A percentile compares a stretch with the other conserved stretches of the same genome.
Evolutionary conservation across 306 rosid genomes (phyloP).

Genomic region (Dryas drummondii): DNA sequence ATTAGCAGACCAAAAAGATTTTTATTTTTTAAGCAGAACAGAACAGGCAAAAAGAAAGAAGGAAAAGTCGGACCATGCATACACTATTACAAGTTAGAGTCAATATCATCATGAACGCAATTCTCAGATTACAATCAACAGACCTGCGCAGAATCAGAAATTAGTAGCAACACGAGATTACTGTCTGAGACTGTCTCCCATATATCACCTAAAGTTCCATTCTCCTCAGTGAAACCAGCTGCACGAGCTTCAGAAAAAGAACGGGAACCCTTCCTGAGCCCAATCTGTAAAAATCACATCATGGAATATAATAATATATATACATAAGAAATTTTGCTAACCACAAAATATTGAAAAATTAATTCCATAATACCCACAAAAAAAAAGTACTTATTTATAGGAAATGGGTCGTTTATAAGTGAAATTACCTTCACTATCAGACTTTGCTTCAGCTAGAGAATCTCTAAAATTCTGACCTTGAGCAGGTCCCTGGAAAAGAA

Average conservation of each 20-base stretch:
- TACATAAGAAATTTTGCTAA: neutral
- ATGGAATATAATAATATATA: neutral
- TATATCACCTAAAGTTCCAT: constrained; percentile 91
- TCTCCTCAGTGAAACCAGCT: constrained; percentile 87
- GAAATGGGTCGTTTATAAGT: neutral
- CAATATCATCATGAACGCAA: neutral
- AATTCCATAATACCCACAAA: neutral
- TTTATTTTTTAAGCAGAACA: neutral
- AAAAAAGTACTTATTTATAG: neutral
- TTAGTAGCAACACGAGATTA: constrained; percentile 87
- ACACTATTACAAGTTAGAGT: neutral
- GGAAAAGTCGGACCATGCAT: neutral
- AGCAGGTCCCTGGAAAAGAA: no score
- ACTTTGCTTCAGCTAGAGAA: constrained; percentile 80
- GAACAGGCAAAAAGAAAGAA: neutral
- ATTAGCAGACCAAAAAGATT: neutral
- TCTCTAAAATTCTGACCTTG: constrained; percentile 82
- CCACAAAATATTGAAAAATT: neutral
- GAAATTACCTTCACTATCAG: constrained; percentile 83
- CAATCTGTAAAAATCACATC: constrained; percentile 52
- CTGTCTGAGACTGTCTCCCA: constrained; percentile 79
- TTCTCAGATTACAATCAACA: constrained; percentile 16
- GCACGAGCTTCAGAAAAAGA: constrained; percentile 89
- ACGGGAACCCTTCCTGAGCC: constrained; percentile 92
- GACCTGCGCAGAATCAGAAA: constrained; percentile 98